Conservation (phyloP, 140 eudicot species). For the Ambrosia hybrid region DNA sequence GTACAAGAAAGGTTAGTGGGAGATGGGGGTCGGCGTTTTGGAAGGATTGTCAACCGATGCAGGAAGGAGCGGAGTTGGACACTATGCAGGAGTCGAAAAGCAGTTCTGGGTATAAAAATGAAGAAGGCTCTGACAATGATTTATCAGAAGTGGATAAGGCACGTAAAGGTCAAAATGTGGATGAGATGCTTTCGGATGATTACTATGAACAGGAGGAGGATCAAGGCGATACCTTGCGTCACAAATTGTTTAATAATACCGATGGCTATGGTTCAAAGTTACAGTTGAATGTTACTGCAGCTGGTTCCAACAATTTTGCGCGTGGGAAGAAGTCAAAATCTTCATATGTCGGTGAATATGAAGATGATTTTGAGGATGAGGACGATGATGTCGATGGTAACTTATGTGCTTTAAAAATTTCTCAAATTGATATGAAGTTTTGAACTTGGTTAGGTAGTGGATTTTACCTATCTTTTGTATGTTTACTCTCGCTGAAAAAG, state of each 20-base stretch:
- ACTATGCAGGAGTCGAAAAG: conserved; percentile 80
- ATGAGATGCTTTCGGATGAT: conserved; percentile 97
- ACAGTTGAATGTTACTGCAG: conserved; percentile 23
- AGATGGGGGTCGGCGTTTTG: conserved; percentile 88
- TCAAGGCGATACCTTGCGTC: conserved; percentile 65
- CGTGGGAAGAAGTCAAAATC: conserved; percentile 50
- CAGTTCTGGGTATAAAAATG: conserved; percentile 64
- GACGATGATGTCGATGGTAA: conserved; percentile 50
- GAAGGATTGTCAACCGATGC: conserved; percentile 73
- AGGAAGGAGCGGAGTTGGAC: conserved; percentile 46
- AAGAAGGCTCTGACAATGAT: conserved; percentile 55
- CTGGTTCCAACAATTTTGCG: conserved; percentile 31
- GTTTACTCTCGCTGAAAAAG: neutral
- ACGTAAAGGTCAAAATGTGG: conserved; percentile 43
- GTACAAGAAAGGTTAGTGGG: conserved; percentile 39
- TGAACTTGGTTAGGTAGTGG: neutral
- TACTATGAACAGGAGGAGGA: conserved; percentile 88
- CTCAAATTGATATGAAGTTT: neutral
- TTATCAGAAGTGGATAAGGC: conserved; percentile 40
- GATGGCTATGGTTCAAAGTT: conserved; percentile 43
- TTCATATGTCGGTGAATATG: conserved; percentile 39
- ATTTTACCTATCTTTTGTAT: conserved; percentile 2
- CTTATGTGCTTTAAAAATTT: neutral
- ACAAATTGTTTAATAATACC: conserved; percentile 43
- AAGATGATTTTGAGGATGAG: conserved; percentile 59